phyloP scores from a whole-genome alignment of 495 filamentous ascomycete species.

The Halenospora varia region DNA sequence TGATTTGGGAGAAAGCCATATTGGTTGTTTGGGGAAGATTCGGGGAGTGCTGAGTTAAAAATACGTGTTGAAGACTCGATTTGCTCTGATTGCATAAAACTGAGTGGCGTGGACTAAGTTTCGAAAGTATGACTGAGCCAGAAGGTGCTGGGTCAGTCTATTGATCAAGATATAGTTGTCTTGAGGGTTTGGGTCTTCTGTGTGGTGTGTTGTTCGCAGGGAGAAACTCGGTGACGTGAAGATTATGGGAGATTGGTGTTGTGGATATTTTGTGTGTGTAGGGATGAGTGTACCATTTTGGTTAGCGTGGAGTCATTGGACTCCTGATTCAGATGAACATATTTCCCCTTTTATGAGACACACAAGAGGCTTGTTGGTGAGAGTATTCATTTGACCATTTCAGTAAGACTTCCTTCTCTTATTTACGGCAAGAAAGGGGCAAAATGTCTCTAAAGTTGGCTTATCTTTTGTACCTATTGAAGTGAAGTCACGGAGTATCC shows the following conservation, averaged over 20 bases:
- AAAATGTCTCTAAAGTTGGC: too few relatives aligned
- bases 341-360: too few relatives aligned
- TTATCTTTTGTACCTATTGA: too few relatives aligned
- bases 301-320: background rate
- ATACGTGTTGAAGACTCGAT: constrained; percentile 55
- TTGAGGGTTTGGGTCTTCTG: background rate
- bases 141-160: constrained; percentile 26
- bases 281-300: background rate
- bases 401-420: too few relatives aligned
- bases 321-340: background rate
- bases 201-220: background rate
- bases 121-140: constrained; percentile 25
- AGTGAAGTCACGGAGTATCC: background rate
- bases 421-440: too few relatives aligned
- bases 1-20: constrained; percentile 62
- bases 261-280: background rate
- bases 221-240: background rate
- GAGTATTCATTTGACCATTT: too few relatives aligned
- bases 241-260: background rate
- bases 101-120: constrained; percentile 31
- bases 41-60: constrained; percentile 34
- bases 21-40: constrained; percentile 62
- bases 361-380: too few relatives aligned
- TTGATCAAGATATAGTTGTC: background rate
- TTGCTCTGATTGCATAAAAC: constrained; percentile 91